Conservation (phyloP, 192 early-diverging fungal genomes). For the Coemansia sp. region DNA sequence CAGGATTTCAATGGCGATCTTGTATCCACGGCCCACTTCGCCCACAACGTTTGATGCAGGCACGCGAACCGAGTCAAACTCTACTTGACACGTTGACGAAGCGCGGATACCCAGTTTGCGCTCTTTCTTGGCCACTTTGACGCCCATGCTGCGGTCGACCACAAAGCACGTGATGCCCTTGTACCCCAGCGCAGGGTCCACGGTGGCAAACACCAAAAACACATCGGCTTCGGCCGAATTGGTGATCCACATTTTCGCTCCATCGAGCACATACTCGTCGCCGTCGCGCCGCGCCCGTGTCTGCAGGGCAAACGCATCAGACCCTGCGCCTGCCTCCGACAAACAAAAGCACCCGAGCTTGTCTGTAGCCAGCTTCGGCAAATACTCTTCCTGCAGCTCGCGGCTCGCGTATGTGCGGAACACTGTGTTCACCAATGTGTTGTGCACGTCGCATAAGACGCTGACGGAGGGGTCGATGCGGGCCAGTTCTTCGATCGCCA, state of each 20-base stretch:
- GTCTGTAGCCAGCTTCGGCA: slow-evolving; percentile 78
- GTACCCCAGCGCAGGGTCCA: slow-evolving; percentile 91
- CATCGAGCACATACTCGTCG: slow-evolving; percentile 88
- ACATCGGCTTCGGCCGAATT: slow-evolving; percentile 95
- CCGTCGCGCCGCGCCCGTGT: slow-evolving; percentile 83
- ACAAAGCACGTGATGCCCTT: slow-evolving; percentile 98
- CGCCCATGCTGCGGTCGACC: slow-evolving; percentile 90
- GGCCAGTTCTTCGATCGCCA: slow-evolving; percentile 91
- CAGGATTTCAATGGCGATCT: slow-evolving; percentile 95
- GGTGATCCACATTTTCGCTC: slow-evolving; percentile 92
- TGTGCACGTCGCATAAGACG: slow-evolving; percentile 94
- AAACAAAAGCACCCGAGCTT: slow-evolving; percentile 93
- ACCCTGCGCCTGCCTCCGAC: slow-evolving; percentile 88
- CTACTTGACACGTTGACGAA: slow-evolving; percentile 91
- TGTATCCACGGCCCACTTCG: slow-evolving; percentile 96
- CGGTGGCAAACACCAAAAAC: slow-evolving; percentile 97
- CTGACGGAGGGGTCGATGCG: slow-evolving; percentile 92
- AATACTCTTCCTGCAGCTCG: slow-evolving; percentile 77
- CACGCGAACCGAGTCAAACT: slow-evolving; percentile 89
- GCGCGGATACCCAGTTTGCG: slow-evolving; percentile 96
- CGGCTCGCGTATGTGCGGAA: slow-evolving; percentile 80
- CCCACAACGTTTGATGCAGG: slow-evolving; percentile 88
- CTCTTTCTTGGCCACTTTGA: slow-evolving; percentile 94
- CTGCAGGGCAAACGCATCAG: slow-evolving; percentile 90
- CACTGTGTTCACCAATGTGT: slow-evolving; percentile 94